A percentile compares a stretch with the other conserved stretches of the same genome.
Evolutionary conservation across 1,284 basidiomycete species (phyloP).

Genomic region (Ganoderma boninense): DNA sequence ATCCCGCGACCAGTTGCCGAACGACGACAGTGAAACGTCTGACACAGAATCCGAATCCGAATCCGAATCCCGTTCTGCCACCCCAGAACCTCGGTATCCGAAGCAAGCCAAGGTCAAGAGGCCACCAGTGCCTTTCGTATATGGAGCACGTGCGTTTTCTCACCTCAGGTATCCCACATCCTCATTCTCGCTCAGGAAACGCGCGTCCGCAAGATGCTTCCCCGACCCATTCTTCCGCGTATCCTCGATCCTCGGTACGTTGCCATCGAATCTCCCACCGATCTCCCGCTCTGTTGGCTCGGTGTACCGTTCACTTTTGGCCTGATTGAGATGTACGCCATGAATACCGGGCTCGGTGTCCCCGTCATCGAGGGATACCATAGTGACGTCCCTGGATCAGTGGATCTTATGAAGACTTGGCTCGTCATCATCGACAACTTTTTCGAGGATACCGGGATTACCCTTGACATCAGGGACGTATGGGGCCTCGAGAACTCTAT

Average conservation of each 20-base stretch:
- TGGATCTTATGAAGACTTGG: neutral
- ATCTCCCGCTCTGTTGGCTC: neutral
- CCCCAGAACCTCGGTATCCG: neutral
- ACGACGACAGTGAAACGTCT: neutral
- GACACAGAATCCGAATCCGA: neutral
- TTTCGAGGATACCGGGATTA: neutral
- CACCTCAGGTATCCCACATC: too few species aligned
- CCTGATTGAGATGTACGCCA: neutral
- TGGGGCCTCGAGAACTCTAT: neutral
- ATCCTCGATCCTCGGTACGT: neutral
- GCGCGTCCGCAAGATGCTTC: conserved; percentile 1
- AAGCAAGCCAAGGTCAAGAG: neutral
- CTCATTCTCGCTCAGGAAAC: neutral
- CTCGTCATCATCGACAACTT: neutral
- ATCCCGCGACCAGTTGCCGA: neutral
- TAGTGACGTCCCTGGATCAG: neutral
- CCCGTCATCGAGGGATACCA: neutral
- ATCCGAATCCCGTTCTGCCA: neutral
- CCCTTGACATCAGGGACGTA: neutral
- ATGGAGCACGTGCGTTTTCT: neutral
- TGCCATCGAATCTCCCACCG: neutral
- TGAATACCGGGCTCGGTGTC: neutral
- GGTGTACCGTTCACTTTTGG: neutral
- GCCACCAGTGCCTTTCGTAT: neutral
- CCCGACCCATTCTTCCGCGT: neutral